Percentiles rank a stretch among this genome's conserved stretches.
phyloP scores from a whole-genome alignment of 768 basidiomycete genomes.

The Mycena maculata region DNA sequence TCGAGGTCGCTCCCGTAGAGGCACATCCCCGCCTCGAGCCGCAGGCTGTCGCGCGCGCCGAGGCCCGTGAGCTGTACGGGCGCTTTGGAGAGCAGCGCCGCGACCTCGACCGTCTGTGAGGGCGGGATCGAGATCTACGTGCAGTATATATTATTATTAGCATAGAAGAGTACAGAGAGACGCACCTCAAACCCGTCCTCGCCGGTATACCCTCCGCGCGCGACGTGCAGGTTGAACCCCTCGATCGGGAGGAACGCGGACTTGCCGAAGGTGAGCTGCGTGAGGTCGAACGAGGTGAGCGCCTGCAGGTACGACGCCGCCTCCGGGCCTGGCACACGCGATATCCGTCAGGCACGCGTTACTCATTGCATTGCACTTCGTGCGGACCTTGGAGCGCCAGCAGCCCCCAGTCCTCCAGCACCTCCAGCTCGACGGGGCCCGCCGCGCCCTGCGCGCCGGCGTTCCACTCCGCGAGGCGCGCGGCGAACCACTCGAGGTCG shows the following conservation, averaged over 20 bases:
- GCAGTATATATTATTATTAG: slow-evolving; percentile 2
- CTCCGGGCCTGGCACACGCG: slow-evolving; percentile 70
- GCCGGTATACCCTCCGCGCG: slow-evolving; percentile 96
- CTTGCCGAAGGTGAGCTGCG: slow-evolving; percentile 83
- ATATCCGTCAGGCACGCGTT: background rate
- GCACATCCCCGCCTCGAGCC: slow-evolving; percentile 97
- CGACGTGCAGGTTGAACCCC: slow-evolving; percentile 85
- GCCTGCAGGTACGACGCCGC: slow-evolving; percentile 84
- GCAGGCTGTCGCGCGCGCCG: slow-evolving; percentile 92
- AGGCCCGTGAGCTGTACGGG: slow-evolving; percentile 89
- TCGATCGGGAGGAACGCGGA: slow-evolving; percentile 85
- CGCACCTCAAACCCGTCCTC: slow-evolving; percentile 97
- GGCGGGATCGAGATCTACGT: slow-evolving; percentile 91
- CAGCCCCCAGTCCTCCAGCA: slow-evolving; percentile 87
- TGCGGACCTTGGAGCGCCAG: slow-evolving; percentile 87
- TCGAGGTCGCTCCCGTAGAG: slow-evolving; percentile 95
- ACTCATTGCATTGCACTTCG: background rate
- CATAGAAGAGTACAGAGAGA: slow-evolving; percentile 7
- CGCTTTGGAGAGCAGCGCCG: slow-evolving; percentile 69
- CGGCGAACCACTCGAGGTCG: slow-evolving; percentile 83
- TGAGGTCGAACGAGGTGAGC: slow-evolving; percentile 80
- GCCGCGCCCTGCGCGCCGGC: slow-evolving; percentile 58
- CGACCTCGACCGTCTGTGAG: slow-evolving; percentile 75
- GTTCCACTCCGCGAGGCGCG: slow-evolving; percentile 85
- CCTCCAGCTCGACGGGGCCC: slow-evolving; percentile 81